phyloP scores from a whole-genome alignment of 306 rosid genomes.

The Cucurbita argyrosperma region DNA sequence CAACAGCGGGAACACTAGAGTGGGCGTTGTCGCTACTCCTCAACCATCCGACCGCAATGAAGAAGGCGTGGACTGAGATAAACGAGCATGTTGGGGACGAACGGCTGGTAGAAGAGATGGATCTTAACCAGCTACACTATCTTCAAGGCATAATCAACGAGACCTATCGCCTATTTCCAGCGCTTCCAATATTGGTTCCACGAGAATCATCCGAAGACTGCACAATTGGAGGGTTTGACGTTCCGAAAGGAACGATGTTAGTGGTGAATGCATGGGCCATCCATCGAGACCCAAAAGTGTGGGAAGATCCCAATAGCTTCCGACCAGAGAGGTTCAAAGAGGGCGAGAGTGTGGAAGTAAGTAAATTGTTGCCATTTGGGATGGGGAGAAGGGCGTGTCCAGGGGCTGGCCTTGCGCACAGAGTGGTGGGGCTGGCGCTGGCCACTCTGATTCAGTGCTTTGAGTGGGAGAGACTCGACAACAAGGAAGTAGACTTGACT shows the following conservation, averaged over 20 bases:
- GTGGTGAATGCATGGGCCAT: constrained; percentile 20
- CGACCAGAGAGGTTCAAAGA: constrained; percentile 22
- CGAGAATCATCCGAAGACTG: constrained; percentile 14
- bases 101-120: constrained; percentile 5
- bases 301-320: constrained; percentile 16
- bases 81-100: constrained; percentile 3
- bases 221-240: constrained; percentile 5
- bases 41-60: constrained; percentile 12
- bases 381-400: constrained; percentile 38
- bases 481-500: constrained; percentile 5
- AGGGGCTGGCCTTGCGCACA: constrained; percentile 18
- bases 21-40: constrained; percentile 16
- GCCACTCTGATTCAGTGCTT: constrained; percentile 21
- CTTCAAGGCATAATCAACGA: constrained; percentile 16
- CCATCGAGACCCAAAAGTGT: constrained; percentile 13
- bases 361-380: constrained; percentile 30
- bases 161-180: neutral
- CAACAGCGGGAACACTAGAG: neutral
- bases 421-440: constrained; percentile 8
- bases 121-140: constrained; percentile 12
- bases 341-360: neutral
- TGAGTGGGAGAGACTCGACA: constrained; percentile 18
- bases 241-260: constrained; percentile 12
- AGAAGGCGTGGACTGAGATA: constrained; percentile 6
- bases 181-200: neutral